Evolutionary conservation across 306 rosid genomes (phyloP), one percentile per base, ranked within the genome.

Genomic region (Sechiopsis laciniata): DNA sequence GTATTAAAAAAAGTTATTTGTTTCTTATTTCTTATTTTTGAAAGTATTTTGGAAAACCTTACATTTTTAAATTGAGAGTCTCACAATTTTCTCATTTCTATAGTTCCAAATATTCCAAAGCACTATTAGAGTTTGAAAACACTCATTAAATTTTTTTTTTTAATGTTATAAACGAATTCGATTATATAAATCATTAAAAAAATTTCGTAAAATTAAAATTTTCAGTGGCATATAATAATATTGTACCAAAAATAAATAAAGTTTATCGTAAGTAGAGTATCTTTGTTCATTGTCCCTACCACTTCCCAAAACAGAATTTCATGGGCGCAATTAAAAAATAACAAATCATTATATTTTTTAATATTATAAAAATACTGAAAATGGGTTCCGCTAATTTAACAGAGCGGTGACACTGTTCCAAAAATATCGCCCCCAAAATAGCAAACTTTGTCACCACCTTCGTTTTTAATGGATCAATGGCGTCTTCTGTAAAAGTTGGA

Each of bases 261-360:
- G 42, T 14, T 59, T 59, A 10, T 62, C 22, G 48, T 15, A 32
- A 32, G 22, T 7, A 32, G 68, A 62, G 68, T 62, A 62, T 62
- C 68, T 62, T 62, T 62, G 68, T 29, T 46, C 6, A 62, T 16
- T 26, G 68, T 62, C 68, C 68, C 68, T 62, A 62, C 68, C 68
- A 62, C 22, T 32, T 62, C 35, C 68, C 13, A 62, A 16, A 62
- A 62, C 46, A 62, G 48, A 62, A 62, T 62, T 62, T 62, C 42
- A 62, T 29, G 68, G 68, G 68, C 7, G 51, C 3, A 10, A 45
- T 8, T 8, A 45, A 45, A 45, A 45, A 45, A 45, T 8, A 32
- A 32, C 0, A 32, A 32, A 32, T 32, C 6, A 32, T 32, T 1
- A 1, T 32, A 2, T 32, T 32, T 32, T 32, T 2, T 32, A 32